A percentile compares a stretch with the other conserved stretches of the same genome.
These are phyloP conservation scores for Xerocomellus dryophilus DNA, from an alignment of 768 basidiomycete genomes.

Conservation along the genomic window DNA sequence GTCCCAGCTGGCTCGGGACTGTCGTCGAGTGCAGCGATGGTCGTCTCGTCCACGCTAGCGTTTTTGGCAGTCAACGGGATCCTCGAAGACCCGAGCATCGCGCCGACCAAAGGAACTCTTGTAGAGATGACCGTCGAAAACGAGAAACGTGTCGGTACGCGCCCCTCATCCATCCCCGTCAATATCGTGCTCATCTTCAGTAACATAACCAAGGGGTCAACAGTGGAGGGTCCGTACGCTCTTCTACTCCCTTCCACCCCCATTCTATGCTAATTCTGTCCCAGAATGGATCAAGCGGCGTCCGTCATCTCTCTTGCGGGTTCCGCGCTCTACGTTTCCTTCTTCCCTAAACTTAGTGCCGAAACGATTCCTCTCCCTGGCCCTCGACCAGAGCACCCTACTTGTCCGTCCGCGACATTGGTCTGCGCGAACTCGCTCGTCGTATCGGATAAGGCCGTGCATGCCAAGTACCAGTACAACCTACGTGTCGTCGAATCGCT, in stretches of 20 bases:
- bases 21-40: slow-evolving; percentile 87
- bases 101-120: slow-evolving; percentile 59
- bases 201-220: slow-evolving; percentile 51
- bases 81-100: slow-evolving; percentile 25
- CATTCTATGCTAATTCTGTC: slow-evolving; percentile 6
- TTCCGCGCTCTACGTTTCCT: slow-evolving; percentile 76
- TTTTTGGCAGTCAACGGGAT: slow-evolving; percentile 79
- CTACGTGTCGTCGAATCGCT: slow-evolving; percentile 90
- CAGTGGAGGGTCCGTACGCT: slow-evolving; percentile 62
- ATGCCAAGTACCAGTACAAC: slow-evolving; percentile 79
- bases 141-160: slow-evolving; percentile 73
- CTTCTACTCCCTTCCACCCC: neutral
- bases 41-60: slow-evolving; percentile 79
- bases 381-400: slow-evolving; percentile 19
- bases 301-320: slow-evolving; percentile 73
- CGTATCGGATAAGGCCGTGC: slow-evolving; percentile 73
- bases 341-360: slow-evolving; percentile 71
- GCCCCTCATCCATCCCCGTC: neutral
- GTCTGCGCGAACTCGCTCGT: slow-evolving; percentile 56
- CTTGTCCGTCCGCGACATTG: slow-evolving; percentile 28
- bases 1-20: slow-evolving; percentile 87
- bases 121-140: slow-evolving; percentile 81
- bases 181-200: neutral
- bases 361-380: slow-evolving; percentile 62
- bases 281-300: slow-evolving; percentile 88